A percentile compares a stretch with the other conserved stretches of the same genome.
Conservation (phyloP, 2,329 filamentous ascomycete genomes). For the Xylariaceae sp. region DNA sequence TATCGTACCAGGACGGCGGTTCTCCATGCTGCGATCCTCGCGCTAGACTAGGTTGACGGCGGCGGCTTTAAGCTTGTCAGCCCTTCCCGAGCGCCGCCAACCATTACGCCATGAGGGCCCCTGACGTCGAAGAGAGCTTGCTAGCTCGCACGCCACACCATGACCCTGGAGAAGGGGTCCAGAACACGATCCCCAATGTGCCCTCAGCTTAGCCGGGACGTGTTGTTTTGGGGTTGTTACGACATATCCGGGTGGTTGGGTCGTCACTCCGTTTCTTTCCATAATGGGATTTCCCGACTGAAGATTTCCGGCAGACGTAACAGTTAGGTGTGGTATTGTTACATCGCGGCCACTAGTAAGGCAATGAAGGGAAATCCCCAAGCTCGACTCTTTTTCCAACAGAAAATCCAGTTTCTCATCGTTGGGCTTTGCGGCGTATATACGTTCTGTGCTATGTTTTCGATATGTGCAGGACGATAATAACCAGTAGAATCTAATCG, state of each 20-base stretch:
- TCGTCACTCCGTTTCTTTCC: too few species aligned
- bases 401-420: too few species aligned
- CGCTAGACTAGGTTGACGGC: neutral
- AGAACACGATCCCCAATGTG: neutral
- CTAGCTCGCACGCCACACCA: neutral
- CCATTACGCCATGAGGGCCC: conserved; percentile 4
- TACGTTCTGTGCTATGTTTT: conserved; percentile 5
- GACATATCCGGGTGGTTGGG: neutral
- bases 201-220: conserved; percentile 16
- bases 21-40: conserved; percentile 2
- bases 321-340: too few species aligned
- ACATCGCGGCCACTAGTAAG: too few species aligned
- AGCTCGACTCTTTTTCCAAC: too few species aligned
- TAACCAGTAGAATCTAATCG: neutral
- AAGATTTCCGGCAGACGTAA: too few species aligned
- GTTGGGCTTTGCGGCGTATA: too few species aligned
- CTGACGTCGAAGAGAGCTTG: neutral
- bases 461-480: conserved; percentile 12
- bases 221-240: conserved; percentile 1
- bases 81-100: conserved; percentile 3
- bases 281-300: too few species aligned
- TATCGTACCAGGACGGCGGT: neutral
- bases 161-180: neutral
- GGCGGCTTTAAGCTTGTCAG: neutral
- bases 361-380: too few species aligned